A percentile compares a stretch with the other conserved stretches of the same genome.
Conservation (phyloP, 768 basidiomycete species). For the Pisolithus microcarpus region DNA sequence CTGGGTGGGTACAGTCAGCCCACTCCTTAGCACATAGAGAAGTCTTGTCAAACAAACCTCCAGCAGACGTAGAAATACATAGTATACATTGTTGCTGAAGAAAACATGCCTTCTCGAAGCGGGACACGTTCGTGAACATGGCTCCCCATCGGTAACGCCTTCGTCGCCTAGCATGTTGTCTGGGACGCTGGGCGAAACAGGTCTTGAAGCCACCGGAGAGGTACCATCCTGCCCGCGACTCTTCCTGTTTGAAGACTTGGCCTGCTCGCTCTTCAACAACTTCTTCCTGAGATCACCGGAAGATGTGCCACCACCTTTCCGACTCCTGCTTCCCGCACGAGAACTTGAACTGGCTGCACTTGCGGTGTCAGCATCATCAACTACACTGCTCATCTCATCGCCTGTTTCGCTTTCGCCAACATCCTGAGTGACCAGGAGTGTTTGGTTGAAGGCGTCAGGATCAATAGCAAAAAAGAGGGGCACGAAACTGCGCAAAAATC, state of each 20-base stretch:
- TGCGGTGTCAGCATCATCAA: slow-evolving; percentile 33
- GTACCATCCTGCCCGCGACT: slow-evolving; percentile 47
- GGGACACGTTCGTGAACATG: slow-evolving; percentile 17
- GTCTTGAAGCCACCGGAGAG: slow-evolving; percentile 51
- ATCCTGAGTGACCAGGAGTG: slow-evolving; percentile 56
- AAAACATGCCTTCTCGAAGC: slow-evolving; percentile 53
- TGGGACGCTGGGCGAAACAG: slow-evolving; percentile 52
- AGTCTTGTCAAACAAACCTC: slow-evolving; percentile 50
- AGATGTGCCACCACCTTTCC: slow-evolving; percentile 34
- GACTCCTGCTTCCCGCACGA: slow-evolving; percentile 29
- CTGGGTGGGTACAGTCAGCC: slow-evolving; percentile 33
- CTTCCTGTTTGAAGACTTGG: slow-evolving; percentile 58
- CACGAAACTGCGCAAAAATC: slow-evolving; percentile 68
- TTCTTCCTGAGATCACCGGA: slow-evolving; percentile 69
- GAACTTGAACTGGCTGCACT: slow-evolving; percentile 23
- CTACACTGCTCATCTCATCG: slow-evolving; percentile 34
- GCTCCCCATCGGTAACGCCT: slow-evolving; percentile 13
- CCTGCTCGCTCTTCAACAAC: slow-evolving; percentile 74
- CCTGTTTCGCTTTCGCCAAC: slow-evolving; percentile 55
- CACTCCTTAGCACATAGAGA: not conserved
- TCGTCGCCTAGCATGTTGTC: slow-evolving; percentile 37
- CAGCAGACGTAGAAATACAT: slow-evolving; percentile 74
- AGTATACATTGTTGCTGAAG: slow-evolving; percentile 87
- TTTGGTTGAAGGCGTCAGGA: slow-evolving; percentile 58
- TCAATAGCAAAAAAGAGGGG: slow-evolving; percentile 76